phyloP scores from a whole-genome alignment of 495 filamentous ascomycete genomes.

The Platismatia glauca region DNA sequence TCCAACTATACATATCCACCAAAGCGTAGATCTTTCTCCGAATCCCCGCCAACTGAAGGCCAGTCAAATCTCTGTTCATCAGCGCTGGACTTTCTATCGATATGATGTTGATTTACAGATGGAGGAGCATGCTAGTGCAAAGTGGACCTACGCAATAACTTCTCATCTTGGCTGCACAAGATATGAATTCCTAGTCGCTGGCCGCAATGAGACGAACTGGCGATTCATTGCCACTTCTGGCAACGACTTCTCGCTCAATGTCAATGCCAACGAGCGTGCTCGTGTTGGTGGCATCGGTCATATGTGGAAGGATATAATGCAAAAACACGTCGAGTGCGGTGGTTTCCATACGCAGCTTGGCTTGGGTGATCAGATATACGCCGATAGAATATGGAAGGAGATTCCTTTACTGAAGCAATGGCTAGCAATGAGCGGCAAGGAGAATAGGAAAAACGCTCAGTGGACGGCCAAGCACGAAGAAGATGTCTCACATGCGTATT shows the following conservation, averaged over 20 bases:
- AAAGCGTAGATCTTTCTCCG: slow-evolving; percentile 80
- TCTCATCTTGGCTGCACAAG: slow-evolving; percentile 93
- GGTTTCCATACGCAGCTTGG: slow-evolving; percentile 92
- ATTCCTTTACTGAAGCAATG: slow-evolving; percentile 87
- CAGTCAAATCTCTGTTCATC: slow-evolving; percentile 76
- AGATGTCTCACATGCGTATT: slow-evolving; percentile 90
- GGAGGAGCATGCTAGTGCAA: slow-evolving; percentile 70
- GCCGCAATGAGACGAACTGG: slow-evolving; percentile 83
- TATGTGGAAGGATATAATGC: slow-evolving; percentile 99
- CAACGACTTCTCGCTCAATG: slow-evolving; percentile 86
- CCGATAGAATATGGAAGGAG: slow-evolving; percentile 93
- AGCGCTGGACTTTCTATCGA: slow-evolving; percentile 90
- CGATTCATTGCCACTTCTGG: slow-evolving; percentile 93
- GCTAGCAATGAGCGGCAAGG: slow-evolving; percentile 81
- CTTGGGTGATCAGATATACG: slow-evolving; percentile 90
- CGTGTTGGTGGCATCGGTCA: slow-evolving; percentile 80
- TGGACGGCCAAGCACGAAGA: slow-evolving; percentile 95
- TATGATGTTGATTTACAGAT: slow-evolving; percentile 90
- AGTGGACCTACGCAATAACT: slow-evolving; percentile 98
- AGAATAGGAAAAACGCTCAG: slow-evolving; percentile 76
- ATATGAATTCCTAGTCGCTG: slow-evolving; percentile 96
- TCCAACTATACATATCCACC: slow-evolving; percentile 92
- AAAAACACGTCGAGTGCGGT: slow-evolving; percentile 91
- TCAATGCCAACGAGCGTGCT: slow-evolving; percentile 73
- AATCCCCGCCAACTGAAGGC: slow-evolving; percentile 86